Percentiles rank a stretch among this genome's conserved stretches.
These are phyloP conservation scores for Salix dunnii DNA, from an alignment of 345 rosid genomes.

Conservation along the genomic window DNA sequence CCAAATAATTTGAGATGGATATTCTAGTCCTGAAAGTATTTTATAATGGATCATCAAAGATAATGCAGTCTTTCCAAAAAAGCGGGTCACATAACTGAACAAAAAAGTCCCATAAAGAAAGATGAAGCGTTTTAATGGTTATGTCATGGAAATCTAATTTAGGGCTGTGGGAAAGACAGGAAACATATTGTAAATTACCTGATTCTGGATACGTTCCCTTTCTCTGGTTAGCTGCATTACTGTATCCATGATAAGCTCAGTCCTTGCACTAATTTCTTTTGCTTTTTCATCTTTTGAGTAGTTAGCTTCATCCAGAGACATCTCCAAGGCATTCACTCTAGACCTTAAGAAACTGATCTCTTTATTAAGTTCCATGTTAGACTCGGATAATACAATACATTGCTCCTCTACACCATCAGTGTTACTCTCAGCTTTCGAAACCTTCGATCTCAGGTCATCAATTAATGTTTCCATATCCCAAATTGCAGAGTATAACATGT, in stretches of 20 bases:
- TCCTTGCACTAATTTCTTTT: slow-evolving; percentile 55
- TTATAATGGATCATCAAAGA: neutral
- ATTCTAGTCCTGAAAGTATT: neutral
- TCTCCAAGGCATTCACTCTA: slow-evolving; percentile 51
- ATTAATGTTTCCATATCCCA: slow-evolving; percentile 99
- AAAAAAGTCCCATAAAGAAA: neutral
- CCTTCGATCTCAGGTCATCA: slow-evolving; percentile 88
- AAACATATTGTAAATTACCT: slow-evolving; percentile 40
- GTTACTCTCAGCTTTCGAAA: slow-evolving; percentile 77
- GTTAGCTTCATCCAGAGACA: slow-evolving; percentile 49
- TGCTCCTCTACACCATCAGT: slow-evolving; percentile 70
- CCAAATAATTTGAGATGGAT: slow-evolving; percentile 1
- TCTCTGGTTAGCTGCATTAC: slow-evolving; percentile 61
- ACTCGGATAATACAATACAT: slow-evolving; percentile 57
- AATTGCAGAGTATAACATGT: slow-evolving; percentile 88
- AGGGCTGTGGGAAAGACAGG: neutral
- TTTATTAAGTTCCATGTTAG: slow-evolving; percentile 55
- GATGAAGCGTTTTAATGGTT: neutral
- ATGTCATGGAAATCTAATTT: neutral
- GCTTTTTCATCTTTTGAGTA: slow-evolving; percentile 48
- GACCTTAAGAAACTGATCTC: slow-evolving; percentile 53
- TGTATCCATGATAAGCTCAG: slow-evolving; percentile 66
- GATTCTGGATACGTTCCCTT: slow-evolving; percentile 76
- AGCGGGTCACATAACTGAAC: neutral
- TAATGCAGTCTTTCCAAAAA: too few species aligned